These are phyloP conservation scores for Senecio squalidus DNA, from an alignment of 140 eudicot genomes.

Conservation along the genomic window DNA sequence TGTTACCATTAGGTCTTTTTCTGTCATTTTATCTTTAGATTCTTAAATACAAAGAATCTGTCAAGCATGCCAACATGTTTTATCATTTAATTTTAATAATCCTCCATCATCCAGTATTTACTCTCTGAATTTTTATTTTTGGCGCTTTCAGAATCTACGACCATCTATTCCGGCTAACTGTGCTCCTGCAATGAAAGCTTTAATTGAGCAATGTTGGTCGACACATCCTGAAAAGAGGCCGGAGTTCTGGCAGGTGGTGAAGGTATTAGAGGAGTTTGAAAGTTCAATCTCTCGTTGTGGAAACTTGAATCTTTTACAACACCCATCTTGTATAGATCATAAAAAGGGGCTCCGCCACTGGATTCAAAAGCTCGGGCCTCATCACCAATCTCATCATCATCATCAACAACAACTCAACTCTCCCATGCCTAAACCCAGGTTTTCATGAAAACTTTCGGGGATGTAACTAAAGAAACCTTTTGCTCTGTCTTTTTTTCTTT, in stretches of 20 bases:
- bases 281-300: constrained; percentile 61
- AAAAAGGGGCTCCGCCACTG: constrained; percentile 77
- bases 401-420: constrained; percentile 38
- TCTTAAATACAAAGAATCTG: too few species aligned
- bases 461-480: constrained; percentile 47
- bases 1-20: too few species aligned
- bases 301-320: constrained; percentile 52
- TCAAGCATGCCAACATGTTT: too few species aligned
- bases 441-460: constrained; percentile 32
- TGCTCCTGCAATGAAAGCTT: constrained; percentile 73
- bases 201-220: constrained; percentile 94
- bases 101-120: neutral
- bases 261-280: constrained; percentile 79
- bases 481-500: constrained; percentile 18
- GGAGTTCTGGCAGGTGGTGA: constrained; percentile 83
- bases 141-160: constrained; percentile 59
- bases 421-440: constrained; percentile 65
- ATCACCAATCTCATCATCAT: constrained; percentile 36
- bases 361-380: constrained; percentile 73
- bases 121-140: neutral
- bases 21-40: too few species aligned
- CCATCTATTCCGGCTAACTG: constrained; percentile 64
- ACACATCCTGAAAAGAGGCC: constrained; percentile 80
- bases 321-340: constrained; percentile 52
- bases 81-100: too few species aligned